Conservation (phyloP, 2,329 filamentous ascomycete species). For the Cordyceps fumosorosea region DNA sequence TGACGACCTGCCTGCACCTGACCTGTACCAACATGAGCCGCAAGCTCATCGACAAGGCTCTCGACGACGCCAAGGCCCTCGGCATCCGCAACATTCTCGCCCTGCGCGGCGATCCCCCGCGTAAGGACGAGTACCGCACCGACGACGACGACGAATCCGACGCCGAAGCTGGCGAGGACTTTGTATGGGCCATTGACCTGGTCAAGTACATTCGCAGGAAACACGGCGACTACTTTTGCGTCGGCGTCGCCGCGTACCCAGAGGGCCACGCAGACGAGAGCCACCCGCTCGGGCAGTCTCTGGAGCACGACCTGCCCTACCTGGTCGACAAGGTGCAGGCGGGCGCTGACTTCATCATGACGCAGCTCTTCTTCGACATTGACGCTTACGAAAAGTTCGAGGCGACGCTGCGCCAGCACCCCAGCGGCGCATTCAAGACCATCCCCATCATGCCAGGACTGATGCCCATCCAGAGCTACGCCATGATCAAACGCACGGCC, state of each 20-base stretch:
- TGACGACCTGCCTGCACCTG: conserved; percentile 92
- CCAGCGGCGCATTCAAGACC: conserved; percentile 76
- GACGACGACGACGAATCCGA: conserved; percentile 52
- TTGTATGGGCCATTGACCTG: conserved; percentile 82
- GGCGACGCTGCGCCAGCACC: conserved; percentile 65
- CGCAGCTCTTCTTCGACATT: conserved; percentile 91
- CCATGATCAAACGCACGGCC: conserved; percentile 87
- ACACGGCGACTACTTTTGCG: conserved; percentile 91
- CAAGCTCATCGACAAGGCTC: conserved; percentile 74
- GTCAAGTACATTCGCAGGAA: conserved; percentile 80
- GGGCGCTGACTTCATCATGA: conserved; percentile 97
- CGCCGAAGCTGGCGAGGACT: conserved; percentile 59
- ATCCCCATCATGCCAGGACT: conserved; percentile 90
- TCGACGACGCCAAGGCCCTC: conserved; percentile 83
- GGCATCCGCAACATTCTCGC: conserved; percentile 93
- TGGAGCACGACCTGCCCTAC: conserved; percentile 79
- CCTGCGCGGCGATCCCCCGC: conserved; percentile 81
- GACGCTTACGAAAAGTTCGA: conserved; percentile 79
- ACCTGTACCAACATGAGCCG: conserved; percentile 98
- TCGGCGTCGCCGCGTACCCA: conserved; percentile 90
- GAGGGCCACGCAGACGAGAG: conserved; percentile 92
- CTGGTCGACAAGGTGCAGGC: conserved; percentile 85
- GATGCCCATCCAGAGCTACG: conserved; percentile 97
- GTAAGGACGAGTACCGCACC: conserved; percentile 77
- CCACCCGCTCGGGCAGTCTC: conserved; percentile 61